Percentiles rank a stretch among this genome's conserved stretches.
phyloP scores from a whole-genome alignment of 768 basidiomycete genomes.

The Coprinopsis strossmayeri region DNA sequence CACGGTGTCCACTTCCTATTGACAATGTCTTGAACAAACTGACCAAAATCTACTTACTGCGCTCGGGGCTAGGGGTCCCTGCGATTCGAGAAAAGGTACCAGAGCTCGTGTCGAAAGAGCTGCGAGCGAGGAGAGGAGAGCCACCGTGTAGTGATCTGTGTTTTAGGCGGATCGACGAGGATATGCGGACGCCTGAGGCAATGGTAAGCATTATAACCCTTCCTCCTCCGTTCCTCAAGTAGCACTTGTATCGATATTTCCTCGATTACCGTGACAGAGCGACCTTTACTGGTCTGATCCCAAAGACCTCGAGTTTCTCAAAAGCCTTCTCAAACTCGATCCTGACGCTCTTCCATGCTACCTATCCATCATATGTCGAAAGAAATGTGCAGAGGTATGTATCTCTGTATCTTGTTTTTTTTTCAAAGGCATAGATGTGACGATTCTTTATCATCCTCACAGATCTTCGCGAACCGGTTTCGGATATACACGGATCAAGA shows the following conservation, averaged over 20 bases:
- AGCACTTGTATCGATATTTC: too few relatives aligned
- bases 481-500: constrained; percentile 12
- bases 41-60: too few relatives aligned
- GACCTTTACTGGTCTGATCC: constrained; percentile 27
- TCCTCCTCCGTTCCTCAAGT: too few relatives aligned
- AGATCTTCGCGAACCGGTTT: constrained; percentile 24
- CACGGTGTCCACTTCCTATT: too few relatives aligned
- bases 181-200: background rate
- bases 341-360: constrained; percentile 48
- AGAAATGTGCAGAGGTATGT: constrained; percentile 54
- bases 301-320: constrained; percentile 32
- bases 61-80: constrained; percentile 1
- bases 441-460: background rate
- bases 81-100: background rate
- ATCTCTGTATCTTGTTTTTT: background rate
- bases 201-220: too few relatives aligned
- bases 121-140: background rate
- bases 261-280: too few relatives aligned
- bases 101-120: background rate
- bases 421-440: background rate
- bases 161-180: background rate
- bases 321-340: constrained; percentile 31
- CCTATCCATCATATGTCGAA: constrained; percentile 45
- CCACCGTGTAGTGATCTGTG: background rate
- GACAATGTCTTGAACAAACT: too few relatives aligned